Conservation (phyloP, 2,329 filamentous ascomycete genomes). For the Botrytis pseudocinerea region DNA sequence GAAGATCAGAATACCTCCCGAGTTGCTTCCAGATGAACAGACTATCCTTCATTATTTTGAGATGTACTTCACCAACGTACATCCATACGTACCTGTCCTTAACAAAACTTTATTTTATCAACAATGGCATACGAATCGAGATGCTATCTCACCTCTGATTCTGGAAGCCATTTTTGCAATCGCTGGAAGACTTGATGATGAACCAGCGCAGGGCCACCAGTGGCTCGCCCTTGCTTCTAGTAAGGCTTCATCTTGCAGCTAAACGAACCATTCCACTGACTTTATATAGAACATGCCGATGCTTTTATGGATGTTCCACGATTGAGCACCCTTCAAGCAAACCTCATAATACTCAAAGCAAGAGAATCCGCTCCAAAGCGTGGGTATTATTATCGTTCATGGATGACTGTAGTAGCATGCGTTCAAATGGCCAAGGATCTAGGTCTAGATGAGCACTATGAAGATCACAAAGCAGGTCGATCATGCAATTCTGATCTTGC, state of each 20-base stretch:
- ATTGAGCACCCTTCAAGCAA: constrained; percentile 86
- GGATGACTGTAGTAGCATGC: constrained; percentile 92
- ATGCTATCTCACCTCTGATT: constrained; percentile 84
- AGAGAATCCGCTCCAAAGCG: constrained; percentile 88
- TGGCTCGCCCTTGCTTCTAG: constrained; percentile 90
- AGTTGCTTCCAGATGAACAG: constrained; percentile 88
- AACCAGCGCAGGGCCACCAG: constrained; percentile 80
- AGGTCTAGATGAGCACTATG: constrained; percentile 82
- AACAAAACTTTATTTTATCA: constrained; percentile 81
- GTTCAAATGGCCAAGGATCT: constrained; percentile 93
- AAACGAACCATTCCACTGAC: constrained; percentile 35
- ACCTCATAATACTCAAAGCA: constrained; percentile 85
- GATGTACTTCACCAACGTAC: constrained; percentile 86
- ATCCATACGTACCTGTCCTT: constrained; percentile 88
- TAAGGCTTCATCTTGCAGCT: constrained; percentile 43
- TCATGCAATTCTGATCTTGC: constrained; percentile 66
- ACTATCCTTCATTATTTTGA: constrained; percentile 83
- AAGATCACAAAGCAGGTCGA: constrained; percentile 71
- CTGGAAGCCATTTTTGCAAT: constrained; percentile 91
- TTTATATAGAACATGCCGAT: constrained; percentile 72
- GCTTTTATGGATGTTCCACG: constrained; percentile 91
- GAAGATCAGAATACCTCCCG: constrained; percentile 84
- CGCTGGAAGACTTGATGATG: constrained; percentile 78
- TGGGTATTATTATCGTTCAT: constrained; percentile 95
- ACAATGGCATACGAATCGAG: constrained; percentile 81